Base-by-base conservation (phyloP, 331 rosid species). In the Acacia concinna region DNA sequence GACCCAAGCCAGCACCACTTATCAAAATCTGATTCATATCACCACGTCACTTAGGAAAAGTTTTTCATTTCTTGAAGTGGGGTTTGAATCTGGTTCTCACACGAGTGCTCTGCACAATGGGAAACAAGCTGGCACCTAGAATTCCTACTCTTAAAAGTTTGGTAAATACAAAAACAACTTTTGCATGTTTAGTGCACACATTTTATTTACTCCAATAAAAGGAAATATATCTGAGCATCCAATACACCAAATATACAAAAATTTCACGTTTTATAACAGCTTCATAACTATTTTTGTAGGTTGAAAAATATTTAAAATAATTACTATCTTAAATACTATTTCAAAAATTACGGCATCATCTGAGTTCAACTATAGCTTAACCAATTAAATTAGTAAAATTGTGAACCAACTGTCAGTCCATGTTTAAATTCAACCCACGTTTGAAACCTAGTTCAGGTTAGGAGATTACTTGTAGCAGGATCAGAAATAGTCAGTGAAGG, bases 401-500 rank as follows among this genome's bases (percentile, higher is more conserved):
- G 7, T 57, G 32, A 57, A 18, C 65, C 34, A 25, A 25, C 34
- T 11, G 34, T 25, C 2, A 23, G 8, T 57, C 30, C 14, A 21
- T 3, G 15, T 54, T n/a, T 21, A 6, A 52, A 4, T 7, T 15
- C 31, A 21, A 23, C 5, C 63, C 64, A 23, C 6, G 1, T 57
- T 25, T 25, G 17, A 57, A 30, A 30, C 5, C n/a, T 62, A 30
- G n/a, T 64, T 67, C 4, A 62, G 91, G 38, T 77, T 49, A 81
- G 79, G 78, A 75, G 78, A 84, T 86, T 90, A 96, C 97, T 91
- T 66, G 88, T 10, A 60, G 84, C 5, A 56, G 20, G 76, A 40
- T 90, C 92, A 62, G 78, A 85, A 63, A 96, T 88, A 72, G 85
- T 31, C 87, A 96, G 91, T 23, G 97, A 89, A 3, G 92, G 93